Evolutionary conservation across 176 grass and related monocot species (phyloP), one percentile per base, ranked within the genome.

Genomic region (Phoenix dactylifera): DNA sequence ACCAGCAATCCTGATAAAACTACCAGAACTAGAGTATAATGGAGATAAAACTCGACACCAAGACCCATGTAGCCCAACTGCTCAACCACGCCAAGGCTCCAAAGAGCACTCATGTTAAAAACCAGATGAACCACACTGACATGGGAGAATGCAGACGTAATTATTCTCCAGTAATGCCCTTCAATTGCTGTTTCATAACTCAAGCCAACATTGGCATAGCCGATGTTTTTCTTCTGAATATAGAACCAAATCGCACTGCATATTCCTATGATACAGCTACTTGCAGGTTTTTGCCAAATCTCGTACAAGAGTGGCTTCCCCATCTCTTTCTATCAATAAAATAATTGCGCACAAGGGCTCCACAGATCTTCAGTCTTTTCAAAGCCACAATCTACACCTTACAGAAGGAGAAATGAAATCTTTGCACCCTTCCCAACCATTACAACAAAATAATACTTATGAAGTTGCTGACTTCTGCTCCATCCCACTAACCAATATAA

Each of bases 71-170:
- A 66, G n/a, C 59, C 64, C 65, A 98, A 63, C 57, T 89, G 84
- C 72, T 92, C 93, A 0, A 98, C 72, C 19, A 71, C 55, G 28
- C 94, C 88, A 7, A 98, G 87, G 61, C 94, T 98, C 94, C 94
- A 98, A 57, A 98, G 72, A 15, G 94, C 94, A 48, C 88, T 98
- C 85, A 89, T 98, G 88, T 98, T 98, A 66, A 98, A 98, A 59
- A 89, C 76, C 70, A 98, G 57, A 65, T 98, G 94, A 53, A 98
- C 62, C 17, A 98, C 79, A 51, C 88, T 98, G 73, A 98, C 74
- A 76, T 98, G 94, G 4, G 94, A 98, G 64, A 98, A 93, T 14
- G 87, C 80, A 0, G 94, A 86, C 44, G 85, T 98, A 67, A 98
- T 74, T 62, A 93, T 30, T 76, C 94, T 70, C 94, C 94, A 98